A percentile compares a stretch with the other conserved stretches of the same genome.
Conservation (phyloP, 768 basidiomycete species). For the Trichaptum fuscoviolaceum region DNA sequence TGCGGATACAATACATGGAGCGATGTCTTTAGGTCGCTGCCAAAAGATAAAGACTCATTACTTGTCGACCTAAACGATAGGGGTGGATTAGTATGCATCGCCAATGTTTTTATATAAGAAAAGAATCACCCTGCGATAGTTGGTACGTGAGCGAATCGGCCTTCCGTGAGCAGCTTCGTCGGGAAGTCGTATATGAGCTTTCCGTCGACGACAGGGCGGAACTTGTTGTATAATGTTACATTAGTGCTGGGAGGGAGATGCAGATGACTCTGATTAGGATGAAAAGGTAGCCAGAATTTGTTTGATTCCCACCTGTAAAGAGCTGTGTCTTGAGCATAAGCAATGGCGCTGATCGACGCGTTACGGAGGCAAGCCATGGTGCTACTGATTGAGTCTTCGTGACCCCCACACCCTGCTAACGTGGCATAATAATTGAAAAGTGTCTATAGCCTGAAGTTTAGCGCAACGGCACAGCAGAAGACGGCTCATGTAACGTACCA, state of each 20-base stretch:
- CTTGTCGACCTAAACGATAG: constrained; percentile 40
- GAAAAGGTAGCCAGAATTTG: not conserved
- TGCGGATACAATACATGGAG: constrained; percentile 38
- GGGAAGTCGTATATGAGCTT: constrained; percentile 45
- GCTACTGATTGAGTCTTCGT: constrained; percentile 18
- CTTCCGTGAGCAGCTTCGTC: constrained; percentile 37
- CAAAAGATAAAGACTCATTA: constrained; percentile 50
- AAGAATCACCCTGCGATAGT: constrained; percentile 51
- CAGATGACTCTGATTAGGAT: constrained; percentile 21
- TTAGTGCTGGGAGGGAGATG: constrained; percentile 14
- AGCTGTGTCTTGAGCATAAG: constrained; percentile 45
- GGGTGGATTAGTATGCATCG: constrained; percentile 4
- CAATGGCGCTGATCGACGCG: constrained; percentile 45
- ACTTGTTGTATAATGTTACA: constrained; percentile 37
- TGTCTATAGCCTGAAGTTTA: constrained; percentile 28
- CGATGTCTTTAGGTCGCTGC: constrained; percentile 33
- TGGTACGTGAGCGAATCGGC: constrained; percentile 44
- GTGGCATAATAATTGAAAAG: constrained; percentile 49
- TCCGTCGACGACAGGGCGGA: constrained; percentile 53
- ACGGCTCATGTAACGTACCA: constrained; percentile 28
- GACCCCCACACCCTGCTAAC: constrained; percentile 44
- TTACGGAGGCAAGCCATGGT: constrained; percentile 45
- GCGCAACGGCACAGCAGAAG: not conserved
- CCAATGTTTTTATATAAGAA: constrained; percentile 11
- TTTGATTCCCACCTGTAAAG: not conserved